Percentiles rank a stretch among this genome's conserved stretches.
These are phyloP conservation scores for Lentinula edodes DNA, from an alignment of 768 basidiomycete species.

Conservation along the genomic window DNA sequence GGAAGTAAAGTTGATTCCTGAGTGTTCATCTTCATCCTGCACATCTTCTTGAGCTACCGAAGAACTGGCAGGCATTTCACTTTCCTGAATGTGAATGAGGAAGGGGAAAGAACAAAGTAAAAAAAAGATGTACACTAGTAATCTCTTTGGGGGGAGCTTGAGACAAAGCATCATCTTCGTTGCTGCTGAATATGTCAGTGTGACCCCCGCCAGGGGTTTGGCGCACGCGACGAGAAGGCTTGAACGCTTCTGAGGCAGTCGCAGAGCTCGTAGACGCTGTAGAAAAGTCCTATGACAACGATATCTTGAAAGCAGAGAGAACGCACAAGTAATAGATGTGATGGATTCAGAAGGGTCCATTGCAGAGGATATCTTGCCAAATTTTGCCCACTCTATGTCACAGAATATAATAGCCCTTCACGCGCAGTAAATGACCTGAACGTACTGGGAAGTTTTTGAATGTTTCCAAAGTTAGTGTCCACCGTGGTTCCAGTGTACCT, in stretches of 20 bases:
- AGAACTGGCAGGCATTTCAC: not conserved
- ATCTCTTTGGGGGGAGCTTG: conserved; percentile 40
- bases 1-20: conserved; percentile 30
- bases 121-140: conserved; percentile 1
- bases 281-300: not conserved
- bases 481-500: conserved; percentile 74
- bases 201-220: conserved; percentile 48
- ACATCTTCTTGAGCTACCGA: not conserved
- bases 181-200: conserved; percentile 44
- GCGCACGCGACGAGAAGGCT: conserved; percentile 54
- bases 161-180: conserved; percentile 53
- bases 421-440: conserved; percentile 6
- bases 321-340: conserved; percentile 8
- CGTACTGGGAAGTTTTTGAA: conserved; percentile 71
- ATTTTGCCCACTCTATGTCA: conserved; percentile 60
- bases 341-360: conserved; percentile 6
- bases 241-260: conserved; percentile 28
- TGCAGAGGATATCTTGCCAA: conserved; percentile 43
- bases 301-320: not conserved
- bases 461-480: conserved; percentile 70
- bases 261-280: not conserved
- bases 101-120: conserved; percentile 1
- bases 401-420: not conserved
- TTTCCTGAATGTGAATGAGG: not conserved
- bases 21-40: conserved; percentile 21